Base-by-base conservation (phyloP, 2,329 filamentous ascomycete species). In the Amesomyces nigricolor region DNA sequence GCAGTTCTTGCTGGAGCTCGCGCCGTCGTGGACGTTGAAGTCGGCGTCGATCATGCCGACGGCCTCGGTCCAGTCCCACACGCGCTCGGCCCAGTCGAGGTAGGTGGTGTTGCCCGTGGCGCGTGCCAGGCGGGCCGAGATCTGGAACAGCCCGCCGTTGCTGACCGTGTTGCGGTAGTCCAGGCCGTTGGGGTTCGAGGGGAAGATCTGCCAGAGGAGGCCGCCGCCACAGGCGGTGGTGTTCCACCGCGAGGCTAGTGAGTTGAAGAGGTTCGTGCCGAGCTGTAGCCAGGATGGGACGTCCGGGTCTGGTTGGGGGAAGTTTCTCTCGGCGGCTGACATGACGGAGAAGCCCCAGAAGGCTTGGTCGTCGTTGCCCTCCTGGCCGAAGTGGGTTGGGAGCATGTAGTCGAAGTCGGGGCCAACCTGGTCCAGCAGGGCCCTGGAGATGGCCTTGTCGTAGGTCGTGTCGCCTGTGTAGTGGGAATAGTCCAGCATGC, bases 121-220 rank as follows among this genome's bases (percentile, higher is more conserved):
- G 46, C 85, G 81, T 26, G 85, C 87, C 13, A 92, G 77, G 16
- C 89, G 85, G 1, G 89, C 88, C 4, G 86, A 85, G 11, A 95
- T 77, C 65, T 91, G 86, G 70, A 95, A 91, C 67, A 94, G 83
- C n/a, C 84, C 85, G 42, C 88, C 89, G 68, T 94, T 94, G 58
- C 85, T 85, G 63, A 91, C 82, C 14, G 84, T 79, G 73, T 92
- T 92, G 72, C 91, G 94, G 79, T 95, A 94, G 65, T 83, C 78
- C 68, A 91, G 85, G 13, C 89, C 90, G 59, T 83, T 83, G 46
- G 75, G 73, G 67, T 95, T 92, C 63, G 80, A 81, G 1, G 79
- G 73, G 68, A 86, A 91, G 62, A 95, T 90, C 73, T 95, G 89
- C 88, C 88, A 92, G 54, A 82, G 77, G 46, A 94, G 72, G 4